A percentile compares a stretch with the other conserved stretches of the same genome.
Evolutionary conservation across 306 rosid species (phyloP).

Genomic region (Castanea mollissima): DNA sequence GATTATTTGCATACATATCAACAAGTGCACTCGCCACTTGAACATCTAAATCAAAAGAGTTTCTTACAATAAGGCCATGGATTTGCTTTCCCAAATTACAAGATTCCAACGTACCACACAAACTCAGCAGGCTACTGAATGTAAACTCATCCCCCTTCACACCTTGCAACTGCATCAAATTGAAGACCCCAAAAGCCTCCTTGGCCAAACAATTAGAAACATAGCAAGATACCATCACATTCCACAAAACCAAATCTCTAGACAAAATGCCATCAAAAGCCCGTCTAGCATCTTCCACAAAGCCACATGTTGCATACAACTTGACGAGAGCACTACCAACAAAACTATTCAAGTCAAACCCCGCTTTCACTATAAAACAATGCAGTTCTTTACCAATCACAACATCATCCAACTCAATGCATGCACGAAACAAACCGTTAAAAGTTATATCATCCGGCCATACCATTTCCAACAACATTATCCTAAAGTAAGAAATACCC

Average conservation of each 20-base stretch:
- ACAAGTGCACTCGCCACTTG: slow-evolving; percentile 59
- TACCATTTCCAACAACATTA: slow-evolving; percentile 55
- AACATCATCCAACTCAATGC: slow-evolving; percentile 40
- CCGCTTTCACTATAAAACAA: slow-evolving; percentile 48
- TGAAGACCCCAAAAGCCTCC: slow-evolving; percentile 46
- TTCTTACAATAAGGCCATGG: slow-evolving; percentile 46
- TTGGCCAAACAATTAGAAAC: slow-evolving; percentile 38
- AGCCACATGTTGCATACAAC: slow-evolving; percentile 57
- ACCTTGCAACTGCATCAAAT: slow-evolving; percentile 45
- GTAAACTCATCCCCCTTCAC: slow-evolving; percentile 64
- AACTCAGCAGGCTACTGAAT: slow-evolving; percentile 53
- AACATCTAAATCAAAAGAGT: slow-evolving; percentile 61
- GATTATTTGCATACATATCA: slow-evolving; percentile 57
- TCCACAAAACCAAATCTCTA: slow-evolving; percentile 73
- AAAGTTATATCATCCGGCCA: slow-evolving; percentile 57
- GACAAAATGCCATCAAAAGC: slow-evolving; percentile 37
- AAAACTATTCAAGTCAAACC: slow-evolving; percentile 58
- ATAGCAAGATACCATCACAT: slow-evolving; percentile 73
- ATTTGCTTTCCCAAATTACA: slow-evolving; percentile 48
- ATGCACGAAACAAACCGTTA: slow-evolving; percentile 49
- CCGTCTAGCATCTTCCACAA: slow-evolving; percentile 49
- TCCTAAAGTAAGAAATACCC: slow-evolving; percentile 44
- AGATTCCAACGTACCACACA: slow-evolving; percentile 29
- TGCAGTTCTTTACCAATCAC: slow-evolving; percentile 63
- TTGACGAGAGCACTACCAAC: slow-evolving; percentile 58